Percentiles rank a stretch among this genome's conserved stretches.
Conservation (phyloP, 129 eudicot species). For the Pittosporum tobira region DNA sequence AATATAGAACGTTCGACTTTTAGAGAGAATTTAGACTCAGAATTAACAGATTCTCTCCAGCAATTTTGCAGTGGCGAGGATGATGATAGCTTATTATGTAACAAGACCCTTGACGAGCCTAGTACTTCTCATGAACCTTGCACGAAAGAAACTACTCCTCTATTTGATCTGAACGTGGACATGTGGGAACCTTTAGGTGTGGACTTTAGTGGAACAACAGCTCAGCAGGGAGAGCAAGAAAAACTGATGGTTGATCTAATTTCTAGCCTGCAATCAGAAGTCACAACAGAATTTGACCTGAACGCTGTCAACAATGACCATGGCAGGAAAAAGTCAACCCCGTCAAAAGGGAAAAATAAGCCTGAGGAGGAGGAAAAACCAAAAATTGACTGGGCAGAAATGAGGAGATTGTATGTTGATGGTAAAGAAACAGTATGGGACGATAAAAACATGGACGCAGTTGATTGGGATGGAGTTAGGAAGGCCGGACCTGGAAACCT, state of each 20-base stretch:
- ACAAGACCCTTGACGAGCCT: not conserved
- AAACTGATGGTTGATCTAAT: not conserved
- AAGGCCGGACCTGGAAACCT: constrained; percentile 21
- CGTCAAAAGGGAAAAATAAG: not conserved
- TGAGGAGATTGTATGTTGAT: constrained; percentile 8
- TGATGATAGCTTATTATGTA: not conserved
- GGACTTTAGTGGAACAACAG: not conserved
- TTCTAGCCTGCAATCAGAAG: not conserved
- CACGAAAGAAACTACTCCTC: not conserved
- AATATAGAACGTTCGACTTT: not conserved
- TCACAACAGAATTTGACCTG: not conserved
- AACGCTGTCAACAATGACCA: not conserved
- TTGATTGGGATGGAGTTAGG: constrained; percentile 44
- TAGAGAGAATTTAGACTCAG: not conserved
- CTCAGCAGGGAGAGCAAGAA: not conserved
- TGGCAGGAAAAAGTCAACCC: not conserved
- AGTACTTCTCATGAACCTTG: not conserved
- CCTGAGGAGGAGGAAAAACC: not conserved
- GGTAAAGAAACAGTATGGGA: constrained; percentile 5
- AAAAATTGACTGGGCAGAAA: constrained; percentile 11
- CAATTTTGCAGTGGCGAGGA: constrained; percentile 7
- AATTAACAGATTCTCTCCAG: not conserved
- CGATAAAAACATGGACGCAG: constrained; percentile 11
- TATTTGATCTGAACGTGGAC: not conserved
- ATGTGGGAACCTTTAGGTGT: not conserved